These are phyloP conservation scores for Persicaria tinctoria DNA, from an alignment of 148 eudicot genomes.

Conservation along the genomic window DNA sequence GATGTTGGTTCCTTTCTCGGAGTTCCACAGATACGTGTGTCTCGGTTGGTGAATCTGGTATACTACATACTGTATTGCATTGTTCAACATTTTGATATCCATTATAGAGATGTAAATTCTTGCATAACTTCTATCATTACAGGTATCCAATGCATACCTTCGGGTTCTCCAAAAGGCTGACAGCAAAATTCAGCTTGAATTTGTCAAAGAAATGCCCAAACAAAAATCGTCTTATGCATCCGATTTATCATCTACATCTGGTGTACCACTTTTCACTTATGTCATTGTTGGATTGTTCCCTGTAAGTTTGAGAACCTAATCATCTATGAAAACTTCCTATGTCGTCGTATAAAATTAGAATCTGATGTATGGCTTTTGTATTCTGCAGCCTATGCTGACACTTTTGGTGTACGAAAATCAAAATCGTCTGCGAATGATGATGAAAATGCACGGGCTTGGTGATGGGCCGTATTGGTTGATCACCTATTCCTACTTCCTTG, in stretches of 20 bases:
- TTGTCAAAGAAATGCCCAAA: constrained; percentile 92
- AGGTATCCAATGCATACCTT: constrained; percentile 84
- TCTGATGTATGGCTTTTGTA: not conserved
- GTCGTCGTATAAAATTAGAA: not conserved
- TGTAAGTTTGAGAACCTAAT: constrained; percentile 37
- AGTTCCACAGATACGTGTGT: constrained; percentile 42
- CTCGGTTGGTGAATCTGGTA: constrained; percentile 89
- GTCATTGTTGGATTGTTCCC: constrained; percentile 76
- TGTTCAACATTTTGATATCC: not conserved
- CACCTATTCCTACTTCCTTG: constrained; percentile 76
- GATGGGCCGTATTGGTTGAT: constrained; percentile 20
- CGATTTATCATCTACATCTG: constrained; percentile 60
- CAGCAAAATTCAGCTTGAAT: constrained; percentile 55
- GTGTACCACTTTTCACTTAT: constrained; percentile 70
- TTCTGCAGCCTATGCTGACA: constrained; percentile 25
- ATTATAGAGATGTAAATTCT: not conserved
- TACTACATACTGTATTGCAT: not conserved
- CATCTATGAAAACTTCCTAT: not conserved
- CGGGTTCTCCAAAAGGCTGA: constrained; percentile 43
- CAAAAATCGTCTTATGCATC: constrained; percentile 39
- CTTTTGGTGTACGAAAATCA: constrained; percentile 85
- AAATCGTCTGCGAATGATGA: constrained; percentile 78
- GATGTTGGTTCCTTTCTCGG: constrained; percentile 22
- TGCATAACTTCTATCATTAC: constrained; percentile 17
- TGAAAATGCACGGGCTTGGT: constrained; percentile 99